A percentile compares a stretch with the other conserved stretches of the same genome.
Conservation (phyloP, 1,139 yeast genomes). For the Blastobotrys malaysiensis region DNA sequence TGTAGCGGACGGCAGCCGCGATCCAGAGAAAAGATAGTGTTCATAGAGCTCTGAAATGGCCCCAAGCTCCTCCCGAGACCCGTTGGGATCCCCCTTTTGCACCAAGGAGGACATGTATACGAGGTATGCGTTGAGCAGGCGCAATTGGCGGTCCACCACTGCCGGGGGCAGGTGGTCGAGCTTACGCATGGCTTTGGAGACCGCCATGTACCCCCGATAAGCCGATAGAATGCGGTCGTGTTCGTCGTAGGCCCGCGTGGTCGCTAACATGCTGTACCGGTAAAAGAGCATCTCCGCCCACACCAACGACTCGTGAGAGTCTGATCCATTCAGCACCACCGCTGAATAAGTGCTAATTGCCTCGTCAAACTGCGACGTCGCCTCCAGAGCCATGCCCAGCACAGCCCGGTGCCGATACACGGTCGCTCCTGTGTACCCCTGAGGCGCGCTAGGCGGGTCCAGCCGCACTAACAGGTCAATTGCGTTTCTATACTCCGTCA, state of each 20-base stretch:
- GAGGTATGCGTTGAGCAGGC: conserved; percentile 18
- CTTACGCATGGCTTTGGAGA: conserved; percentile 11
- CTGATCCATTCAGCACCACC: conserved; percentile 10
- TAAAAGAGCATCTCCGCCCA: conserved; percentile 26
- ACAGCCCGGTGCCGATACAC: conserved; percentile 23
- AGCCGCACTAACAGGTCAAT: conserved; percentile 14
- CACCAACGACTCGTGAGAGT: conserved; percentile 19
- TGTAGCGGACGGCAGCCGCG: conserved; percentile 43
- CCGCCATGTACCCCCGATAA: conserved; percentile 20
- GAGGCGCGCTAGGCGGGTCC: not conserved
- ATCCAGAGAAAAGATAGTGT: conserved; percentile 20
- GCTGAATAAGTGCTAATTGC: conserved; percentile 23
- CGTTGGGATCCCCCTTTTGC: not conserved
- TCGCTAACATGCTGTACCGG: conserved; percentile 20
- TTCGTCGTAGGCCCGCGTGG: conserved; percentile 14
- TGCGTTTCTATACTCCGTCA: conserved; percentile 16
- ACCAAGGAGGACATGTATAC: conserved; percentile 13
- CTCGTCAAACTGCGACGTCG: conserved; percentile 17
- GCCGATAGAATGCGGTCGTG: conserved; percentile 18
- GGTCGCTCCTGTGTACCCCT: conserved; percentile 20
- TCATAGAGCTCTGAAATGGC: conserved; percentile 13
- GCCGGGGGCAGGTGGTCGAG: not conserved
- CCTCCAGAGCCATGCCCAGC: conserved; percentile 27
- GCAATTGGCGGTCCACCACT: conserved; percentile 6
- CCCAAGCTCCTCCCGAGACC: not conserved